Evolutionary conservation across 176 grass and related monocot species (phyloP).

Genomic region (Rhynchospora tenuis): DNA sequence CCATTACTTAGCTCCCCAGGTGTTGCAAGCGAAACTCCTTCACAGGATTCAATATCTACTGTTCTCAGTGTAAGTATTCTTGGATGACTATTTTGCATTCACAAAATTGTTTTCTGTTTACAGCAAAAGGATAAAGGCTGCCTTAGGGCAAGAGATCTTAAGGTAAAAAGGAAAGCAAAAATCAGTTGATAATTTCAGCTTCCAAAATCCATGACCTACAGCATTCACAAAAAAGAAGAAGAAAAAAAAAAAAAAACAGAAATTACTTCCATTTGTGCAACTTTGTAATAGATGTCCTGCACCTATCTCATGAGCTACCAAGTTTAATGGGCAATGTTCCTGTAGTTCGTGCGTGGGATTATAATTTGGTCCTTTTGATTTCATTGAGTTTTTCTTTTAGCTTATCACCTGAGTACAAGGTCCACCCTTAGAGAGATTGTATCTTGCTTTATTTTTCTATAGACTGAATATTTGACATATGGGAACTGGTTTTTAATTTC

Average conservation of each 20-base stretch:
- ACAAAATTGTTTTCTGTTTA: not conserved
- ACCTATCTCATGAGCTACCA: not conserved
- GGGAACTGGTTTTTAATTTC: not conserved
- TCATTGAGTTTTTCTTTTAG: not conserved
- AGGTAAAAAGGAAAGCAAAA: not conserved
- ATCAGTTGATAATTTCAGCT: not conserved
- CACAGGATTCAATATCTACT: conserved; percentile 23
- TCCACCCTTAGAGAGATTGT: not conserved
- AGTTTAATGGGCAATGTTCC: not conserved
- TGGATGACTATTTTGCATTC: not conserved
- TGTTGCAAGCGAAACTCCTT: conserved; percentile 33
- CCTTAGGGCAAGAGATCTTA: not conserved
- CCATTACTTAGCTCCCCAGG: conserved; percentile 29
- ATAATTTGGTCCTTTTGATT: not conserved
- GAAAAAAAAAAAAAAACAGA: not conserved
- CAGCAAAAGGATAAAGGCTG: not conserved
- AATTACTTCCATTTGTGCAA: not conserved
- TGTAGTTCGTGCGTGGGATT: not conserved
- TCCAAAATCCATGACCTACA: not conserved
- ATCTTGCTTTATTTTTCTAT: not conserved
- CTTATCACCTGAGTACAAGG: not conserved
- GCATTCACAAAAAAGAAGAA: not conserved
- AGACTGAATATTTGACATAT: not conserved
- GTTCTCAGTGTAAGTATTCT: conserved; percentile 13
- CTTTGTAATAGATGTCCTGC: no score